Evolutionary conservation across 2,329 filamentous ascomycete genomes (phyloP).

Genomic region (Dactylella cylindrospora): DNA sequence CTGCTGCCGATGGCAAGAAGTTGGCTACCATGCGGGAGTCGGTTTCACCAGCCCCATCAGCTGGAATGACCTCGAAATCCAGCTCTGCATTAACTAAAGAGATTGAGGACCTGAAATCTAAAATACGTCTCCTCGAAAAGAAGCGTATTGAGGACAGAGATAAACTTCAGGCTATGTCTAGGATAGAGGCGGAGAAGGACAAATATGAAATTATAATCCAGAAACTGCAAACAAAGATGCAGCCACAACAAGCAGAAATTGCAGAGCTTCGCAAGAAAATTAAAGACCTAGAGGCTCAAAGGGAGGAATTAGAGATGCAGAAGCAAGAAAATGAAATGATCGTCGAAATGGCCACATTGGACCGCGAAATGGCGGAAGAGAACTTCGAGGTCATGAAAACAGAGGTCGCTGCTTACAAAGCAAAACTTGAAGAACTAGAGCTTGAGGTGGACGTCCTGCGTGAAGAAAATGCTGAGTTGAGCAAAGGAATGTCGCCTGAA

Average conservation of each 20-base stretch:
- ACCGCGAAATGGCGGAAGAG: slow-evolving; percentile 96
- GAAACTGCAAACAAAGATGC: slow-evolving; percentile 69
- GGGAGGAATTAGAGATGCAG: slow-evolving; percentile 69
- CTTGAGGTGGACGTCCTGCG: slow-evolving; percentile 82
- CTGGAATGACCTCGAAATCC: slow-evolving; percentile 38
- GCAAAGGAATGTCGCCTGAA: slow-evolving; percentile 81
- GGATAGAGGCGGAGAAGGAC: slow-evolving; percentile 72
- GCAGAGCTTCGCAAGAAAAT: slow-evolving; percentile 72
- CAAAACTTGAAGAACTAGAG: slow-evolving; percentile 78
- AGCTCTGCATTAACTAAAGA: slow-evolving; percentile 62
- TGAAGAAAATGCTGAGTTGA: slow-evolving; percentile 83
- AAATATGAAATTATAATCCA: slow-evolving; percentile 82
- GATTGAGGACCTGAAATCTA: slow-evolving; percentile 84
- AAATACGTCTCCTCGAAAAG: slow-evolving; percentile 81
- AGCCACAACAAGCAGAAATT: slow-evolving; percentile 79
- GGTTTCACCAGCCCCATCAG: slow-evolving; percentile 49
- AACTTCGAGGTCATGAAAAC: slow-evolving; percentile 77
- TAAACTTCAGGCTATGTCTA: slow-evolving; percentile 75
- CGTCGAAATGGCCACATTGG: slow-evolving; percentile 82
- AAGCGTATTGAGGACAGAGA: slow-evolving; percentile 84
- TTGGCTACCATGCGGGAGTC: slow-evolving; percentile 47
- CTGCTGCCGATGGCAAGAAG: slow-evolving; percentile 48
- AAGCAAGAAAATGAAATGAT: slow-evolving; percentile 83
- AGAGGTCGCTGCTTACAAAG: slow-evolving; percentile 75
- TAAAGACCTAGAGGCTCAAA: slow-evolving; percentile 70